Evolutionary conservation across 192 early-diverging fungal species (phyloP), one percentile per base, ranked within the genome.

Genomic region (Podila minutissima): DNA sequence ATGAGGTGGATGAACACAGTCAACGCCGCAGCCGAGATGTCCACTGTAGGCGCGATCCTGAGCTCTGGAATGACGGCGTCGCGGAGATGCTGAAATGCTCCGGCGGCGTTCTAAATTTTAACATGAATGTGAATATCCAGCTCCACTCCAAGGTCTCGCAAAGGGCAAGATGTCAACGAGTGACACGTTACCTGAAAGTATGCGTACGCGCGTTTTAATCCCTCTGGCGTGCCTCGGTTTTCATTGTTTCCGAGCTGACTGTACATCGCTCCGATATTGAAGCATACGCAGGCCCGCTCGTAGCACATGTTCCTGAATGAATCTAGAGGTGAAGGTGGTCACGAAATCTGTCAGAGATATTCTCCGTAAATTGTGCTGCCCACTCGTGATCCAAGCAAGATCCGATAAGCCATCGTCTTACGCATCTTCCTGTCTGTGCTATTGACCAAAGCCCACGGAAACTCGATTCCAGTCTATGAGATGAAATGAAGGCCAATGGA

Each of bases 191-290:
- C 91, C 89, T 96, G 94, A 72, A 95, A 96, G 79, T 92, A 89
- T 10, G 83, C 83, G 37, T 91, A 93, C 2, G 96, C 94, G 38
- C 87, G 84, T 81, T 91, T 95, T 32, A 95, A 74, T 35, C 95
- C 93, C 22, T 96, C 95, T 5, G 86, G 87, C 32, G 91, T 88
- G n/a, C 70, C 74, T 67, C 91, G 84, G 74, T 89, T 88, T 74
- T 96, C 93, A 17, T 87, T 72, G 26, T 85, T 88, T 2, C 89
- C 97, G 10, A 97, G 74, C 64, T 94, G 92, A 81, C 92, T 93
- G 75, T 97, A 96, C 72, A 93, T 88, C 13, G 95, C 92, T 5
- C 87, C 97, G 69, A 97, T 90, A 67, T 95, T 95, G 83, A 95
- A 98, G 24, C 97, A 82, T 0, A 97, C 82, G 26, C 89, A 90